These are phyloP conservation scores for Fonsecaea multimorphosa DNA, from an alignment of 2,329 filamentous ascomycete genomes.

Conservation along the genomic window DNA sequence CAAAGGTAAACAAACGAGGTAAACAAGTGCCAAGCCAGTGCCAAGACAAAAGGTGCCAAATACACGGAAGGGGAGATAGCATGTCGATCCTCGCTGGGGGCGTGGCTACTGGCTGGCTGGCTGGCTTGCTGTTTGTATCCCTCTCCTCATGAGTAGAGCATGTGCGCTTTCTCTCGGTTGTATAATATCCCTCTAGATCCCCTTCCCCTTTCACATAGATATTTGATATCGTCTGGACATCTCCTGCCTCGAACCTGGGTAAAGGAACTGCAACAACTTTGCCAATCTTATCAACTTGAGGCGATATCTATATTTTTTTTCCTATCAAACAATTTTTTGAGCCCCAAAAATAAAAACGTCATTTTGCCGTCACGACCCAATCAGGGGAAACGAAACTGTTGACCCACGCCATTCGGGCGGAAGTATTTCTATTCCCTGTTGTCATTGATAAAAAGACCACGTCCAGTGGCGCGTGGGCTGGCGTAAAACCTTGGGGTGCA, in stretches of 20 bases:
- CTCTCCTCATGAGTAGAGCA: too few species aligned
- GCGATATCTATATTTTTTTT: background rate
- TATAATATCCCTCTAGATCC: too few species aligned
- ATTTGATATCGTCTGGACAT: too few species aligned
- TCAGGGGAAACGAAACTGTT: background rate
- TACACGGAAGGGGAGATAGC: background rate
- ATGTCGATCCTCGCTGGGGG: background rate
- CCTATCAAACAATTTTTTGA: background rate
- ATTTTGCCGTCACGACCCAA: background rate
- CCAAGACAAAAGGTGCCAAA: slow-evolving; percentile 2
- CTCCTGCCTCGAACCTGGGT: background rate
- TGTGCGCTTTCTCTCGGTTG: background rate
- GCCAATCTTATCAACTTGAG: background rate
- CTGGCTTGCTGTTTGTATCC: too few species aligned
- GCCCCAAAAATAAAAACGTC: background rate
- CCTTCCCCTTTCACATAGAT: too few species aligned
- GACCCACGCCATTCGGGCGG: background rate
- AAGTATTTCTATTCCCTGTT: background rate
- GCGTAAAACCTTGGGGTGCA: background rate
- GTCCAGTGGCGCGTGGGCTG: background rate
- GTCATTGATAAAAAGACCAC: background rate
- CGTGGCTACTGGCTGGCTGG: background rate
- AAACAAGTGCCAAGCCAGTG: background rate
- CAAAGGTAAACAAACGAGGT: slow-evolving; percentile 1
- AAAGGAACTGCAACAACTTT: too few species aligned